phyloP scores from a whole-genome alignment of 768 basidiomycete species.

The Tremella fuciformis region DNA sequence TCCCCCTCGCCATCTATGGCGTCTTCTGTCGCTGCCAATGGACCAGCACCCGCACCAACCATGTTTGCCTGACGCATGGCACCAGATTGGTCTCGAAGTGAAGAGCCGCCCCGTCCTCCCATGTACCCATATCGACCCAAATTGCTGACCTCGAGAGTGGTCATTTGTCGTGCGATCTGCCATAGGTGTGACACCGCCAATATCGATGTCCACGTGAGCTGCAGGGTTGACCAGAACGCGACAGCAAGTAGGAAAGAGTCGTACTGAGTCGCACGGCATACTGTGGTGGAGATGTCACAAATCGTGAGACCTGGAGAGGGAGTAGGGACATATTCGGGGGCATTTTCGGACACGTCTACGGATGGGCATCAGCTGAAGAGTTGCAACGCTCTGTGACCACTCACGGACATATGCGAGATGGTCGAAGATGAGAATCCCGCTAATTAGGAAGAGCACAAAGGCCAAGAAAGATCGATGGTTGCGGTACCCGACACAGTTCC shows the following conservation, averaged over 20 bases:
- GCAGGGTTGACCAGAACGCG: constrained; percentile 79
- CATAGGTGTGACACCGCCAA: constrained; percentile 81
- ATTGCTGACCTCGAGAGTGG: constrained; percentile 91
- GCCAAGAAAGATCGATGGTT: constrained; percentile 95
- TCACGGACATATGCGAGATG: constrained; percentile 77
- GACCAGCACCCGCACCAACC: constrained; percentile 45
- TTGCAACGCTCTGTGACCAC: constrained; percentile 47
- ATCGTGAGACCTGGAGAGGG: constrained; percentile 56
- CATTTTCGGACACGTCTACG: constrained; percentile 42
- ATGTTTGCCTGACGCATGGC: constrained; percentile 38
- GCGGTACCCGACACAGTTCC: constrained; percentile 92
- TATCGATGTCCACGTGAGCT: constrained; percentile 90
- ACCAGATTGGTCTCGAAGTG: constrained; percentile 49
- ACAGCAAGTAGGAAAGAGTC: constrained; percentile 84
- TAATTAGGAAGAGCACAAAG: constrained; percentile 82
- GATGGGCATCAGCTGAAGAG: neutral
- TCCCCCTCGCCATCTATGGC: constrained; percentile 17
- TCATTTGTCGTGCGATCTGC: constrained; percentile 93
- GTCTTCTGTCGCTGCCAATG: constrained; percentile 35
- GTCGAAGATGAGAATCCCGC: constrained; percentile 76
- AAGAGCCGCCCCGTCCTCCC: constrained; percentile 68
- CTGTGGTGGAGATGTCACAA: constrained; percentile 64
- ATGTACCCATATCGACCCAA: constrained; percentile 94
- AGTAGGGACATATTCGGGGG: constrained; percentile 31
- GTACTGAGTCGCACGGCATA: constrained; percentile 67